phyloP scores from a whole-genome alignment of 2,329 filamentous ascomycete species.

The Chaetomium olivaceum region DNA sequence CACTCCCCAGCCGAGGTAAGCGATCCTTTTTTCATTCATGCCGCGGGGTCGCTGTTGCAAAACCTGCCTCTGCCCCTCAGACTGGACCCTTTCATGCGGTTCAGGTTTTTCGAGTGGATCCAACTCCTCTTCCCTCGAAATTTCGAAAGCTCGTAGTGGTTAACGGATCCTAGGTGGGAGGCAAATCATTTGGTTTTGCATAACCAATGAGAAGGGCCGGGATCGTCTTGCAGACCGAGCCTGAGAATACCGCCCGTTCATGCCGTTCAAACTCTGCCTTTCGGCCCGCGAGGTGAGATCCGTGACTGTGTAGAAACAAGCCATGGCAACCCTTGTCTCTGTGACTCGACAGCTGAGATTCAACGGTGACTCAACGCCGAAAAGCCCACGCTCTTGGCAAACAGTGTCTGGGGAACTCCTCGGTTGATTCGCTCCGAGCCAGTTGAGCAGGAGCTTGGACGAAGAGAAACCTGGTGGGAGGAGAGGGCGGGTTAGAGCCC shows the following conservation, averaged over 20 bases:
- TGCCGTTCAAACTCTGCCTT: background rate
- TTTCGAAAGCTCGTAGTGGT: constrained; percentile 6
- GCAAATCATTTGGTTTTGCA: background rate
- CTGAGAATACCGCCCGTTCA: background rate
- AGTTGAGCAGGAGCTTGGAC: background rate
- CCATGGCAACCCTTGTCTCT: background rate
- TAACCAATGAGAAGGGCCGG: constrained; percentile 2
- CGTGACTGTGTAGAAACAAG: background rate
- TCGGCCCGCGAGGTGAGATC: background rate
- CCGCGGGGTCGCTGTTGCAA: background rate
- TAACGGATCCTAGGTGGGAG: constrained; percentile 1
- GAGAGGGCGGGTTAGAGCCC: background rate
- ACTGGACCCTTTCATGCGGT: background rate
- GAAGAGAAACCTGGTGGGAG: background rate
- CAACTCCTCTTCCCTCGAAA: constrained; percentile 4
- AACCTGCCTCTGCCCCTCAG: background rate
- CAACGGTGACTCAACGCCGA: constrained; percentile 19
- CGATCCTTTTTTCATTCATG: too few relatives aligned
- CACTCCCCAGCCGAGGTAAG: too few relatives aligned
- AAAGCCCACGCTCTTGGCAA: background rate
- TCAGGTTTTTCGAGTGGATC: constrained; percentile 12
- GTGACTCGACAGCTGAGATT: background rate
- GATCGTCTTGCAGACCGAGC: background rate
- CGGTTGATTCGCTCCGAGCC: background rate
- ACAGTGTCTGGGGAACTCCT: background rate